A percentile compares a stretch with the other conserved stretches of the same genome.
Evolutionary conservation across 257 asterid species (phyloP).

Genomic region (Rubia yunnanensis): DNA sequence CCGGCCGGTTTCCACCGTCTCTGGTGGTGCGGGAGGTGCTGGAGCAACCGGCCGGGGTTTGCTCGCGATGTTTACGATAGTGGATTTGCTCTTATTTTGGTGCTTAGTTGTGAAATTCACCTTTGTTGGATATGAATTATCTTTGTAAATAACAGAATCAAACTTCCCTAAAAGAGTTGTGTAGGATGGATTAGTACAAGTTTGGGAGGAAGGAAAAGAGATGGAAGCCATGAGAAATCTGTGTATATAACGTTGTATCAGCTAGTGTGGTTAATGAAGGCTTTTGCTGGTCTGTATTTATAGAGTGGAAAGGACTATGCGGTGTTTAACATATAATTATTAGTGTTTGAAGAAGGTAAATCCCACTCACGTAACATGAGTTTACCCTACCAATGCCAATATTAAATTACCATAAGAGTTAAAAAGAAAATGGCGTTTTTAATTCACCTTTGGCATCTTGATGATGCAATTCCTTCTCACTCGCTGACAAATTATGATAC

Average conservation of each 20-base stretch:
- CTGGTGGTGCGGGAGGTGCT: conserved; percentile 2
- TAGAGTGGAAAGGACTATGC: neutral
- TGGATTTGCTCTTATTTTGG: conserved; percentile 6
- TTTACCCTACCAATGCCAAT: neutral
- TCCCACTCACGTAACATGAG: neutral
- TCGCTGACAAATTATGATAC: conserved; percentile 29
- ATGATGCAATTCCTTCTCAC: conserved; percentile 39
- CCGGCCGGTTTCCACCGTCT: neutral
- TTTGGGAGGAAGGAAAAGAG: conserved; percentile 27
- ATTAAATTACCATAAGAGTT: neutral
- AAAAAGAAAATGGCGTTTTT: neutral
- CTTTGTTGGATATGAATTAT: conserved; percentile 14
- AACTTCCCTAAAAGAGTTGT: neutral
- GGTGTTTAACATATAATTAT: conserved; percentile 1
- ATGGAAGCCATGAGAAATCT: conserved; percentile 43
- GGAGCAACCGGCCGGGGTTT: conserved; percentile 28
- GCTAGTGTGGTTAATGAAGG: neutral
- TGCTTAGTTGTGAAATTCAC: neutral
- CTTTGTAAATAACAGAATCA: conserved; percentile 13
- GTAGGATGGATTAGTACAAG: conserved; percentile 13
- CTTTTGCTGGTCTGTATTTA: neutral
- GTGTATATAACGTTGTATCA: neutral
- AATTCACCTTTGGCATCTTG: conserved; percentile 32
- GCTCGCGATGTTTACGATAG: conserved; percentile 37
- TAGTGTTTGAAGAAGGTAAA: neutral